phyloP scores from a whole-genome alignment of 768 basidiomycete species.

The Kwoniella sp. region DNA sequence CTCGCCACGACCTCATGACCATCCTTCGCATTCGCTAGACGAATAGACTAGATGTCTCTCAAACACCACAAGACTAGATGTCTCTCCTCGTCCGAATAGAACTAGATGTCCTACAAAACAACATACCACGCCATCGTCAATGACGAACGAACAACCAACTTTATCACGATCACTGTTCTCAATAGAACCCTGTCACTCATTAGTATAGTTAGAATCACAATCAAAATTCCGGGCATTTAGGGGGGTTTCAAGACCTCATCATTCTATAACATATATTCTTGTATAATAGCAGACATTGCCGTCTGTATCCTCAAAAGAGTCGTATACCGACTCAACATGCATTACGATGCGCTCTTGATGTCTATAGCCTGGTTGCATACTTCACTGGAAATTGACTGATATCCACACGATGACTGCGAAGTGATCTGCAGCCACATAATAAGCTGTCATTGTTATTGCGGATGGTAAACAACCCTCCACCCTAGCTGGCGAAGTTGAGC shows the following conservation, averaged over 20 bases:
- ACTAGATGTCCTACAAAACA: neutral
- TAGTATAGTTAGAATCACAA: neutral
- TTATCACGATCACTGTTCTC: conserved; percentile 14
- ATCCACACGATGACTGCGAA: neutral
- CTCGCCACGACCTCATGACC: neutral
- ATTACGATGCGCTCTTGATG: conserved; percentile 1
- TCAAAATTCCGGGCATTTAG: conserved; percentile 14
- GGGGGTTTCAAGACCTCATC: conserved; percentile 10
- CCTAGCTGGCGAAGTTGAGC: neutral
- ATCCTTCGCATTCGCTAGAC: neutral
- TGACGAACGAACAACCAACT: conserved; percentile 14
- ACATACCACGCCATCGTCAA: too few relatives aligned
- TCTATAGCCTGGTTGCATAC: neutral
- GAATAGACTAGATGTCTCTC: neutral
- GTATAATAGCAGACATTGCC: conserved; percentile 22
- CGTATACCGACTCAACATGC: conserved; percentile 2
- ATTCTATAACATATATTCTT: conserved; percentile 16
- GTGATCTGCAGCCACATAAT: neutral
- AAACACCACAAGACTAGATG: neutral
- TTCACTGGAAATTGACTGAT: neutral
- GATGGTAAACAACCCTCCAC: neutral
- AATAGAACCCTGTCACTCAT: conserved; percentile 17
- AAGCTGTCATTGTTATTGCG: neutral
- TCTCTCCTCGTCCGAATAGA: neutral
- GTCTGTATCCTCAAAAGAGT: conserved; percentile 15